Conservation (phyloP, 192 early-diverging fungal genomes). For the Rhizoclosmatium globosum region DNA sequence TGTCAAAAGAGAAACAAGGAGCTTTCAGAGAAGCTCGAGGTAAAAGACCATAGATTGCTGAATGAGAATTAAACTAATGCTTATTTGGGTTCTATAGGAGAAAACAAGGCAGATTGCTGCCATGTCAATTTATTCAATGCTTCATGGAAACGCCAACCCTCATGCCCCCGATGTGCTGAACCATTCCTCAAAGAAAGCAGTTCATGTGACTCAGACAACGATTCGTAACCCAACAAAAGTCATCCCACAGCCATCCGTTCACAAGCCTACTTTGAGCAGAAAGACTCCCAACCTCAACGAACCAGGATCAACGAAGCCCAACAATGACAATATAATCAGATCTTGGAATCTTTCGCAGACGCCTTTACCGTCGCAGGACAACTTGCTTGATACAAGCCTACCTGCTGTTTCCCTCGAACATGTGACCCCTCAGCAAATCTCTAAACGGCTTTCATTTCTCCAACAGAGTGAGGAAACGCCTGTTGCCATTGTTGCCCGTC, state of each 20-base stretch:
- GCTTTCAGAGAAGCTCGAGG: slow-evolving; percentile 27
- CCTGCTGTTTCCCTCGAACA: not conserved
- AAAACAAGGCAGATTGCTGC: slow-evolving; percentile 24
- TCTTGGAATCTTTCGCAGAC: slow-evolving; percentile 19
- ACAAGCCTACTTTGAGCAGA: slow-evolving; percentile 7
- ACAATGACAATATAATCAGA: slow-evolving; percentile 1
- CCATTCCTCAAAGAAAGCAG: not conserved
- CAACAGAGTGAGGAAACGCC: slow-evolving; percentile 24
- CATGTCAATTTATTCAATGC: slow-evolving; percentile 19
- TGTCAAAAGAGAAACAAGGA: not conserved
- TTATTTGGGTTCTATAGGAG: not conserved
- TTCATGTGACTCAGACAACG: not conserved
- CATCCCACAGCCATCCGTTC: slow-evolving; percentile 15
- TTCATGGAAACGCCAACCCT: not conserved
- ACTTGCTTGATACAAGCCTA: not conserved
- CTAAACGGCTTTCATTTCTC: not conserved
- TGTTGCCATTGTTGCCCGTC: slow-evolving; percentile 13
- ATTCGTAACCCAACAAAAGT: not conserved
- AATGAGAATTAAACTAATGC: too few species aligned
- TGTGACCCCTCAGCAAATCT: not conserved
- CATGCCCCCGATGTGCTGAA: not conserved
- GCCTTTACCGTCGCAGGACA: not conserved
- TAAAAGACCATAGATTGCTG: not conserved
- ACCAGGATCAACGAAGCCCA: not conserved
- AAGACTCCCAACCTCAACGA: not conserved